Evolutionary conservation across 805 yeast species (phyloP).

Genomic region (Pichia ethanolica): DNA sequence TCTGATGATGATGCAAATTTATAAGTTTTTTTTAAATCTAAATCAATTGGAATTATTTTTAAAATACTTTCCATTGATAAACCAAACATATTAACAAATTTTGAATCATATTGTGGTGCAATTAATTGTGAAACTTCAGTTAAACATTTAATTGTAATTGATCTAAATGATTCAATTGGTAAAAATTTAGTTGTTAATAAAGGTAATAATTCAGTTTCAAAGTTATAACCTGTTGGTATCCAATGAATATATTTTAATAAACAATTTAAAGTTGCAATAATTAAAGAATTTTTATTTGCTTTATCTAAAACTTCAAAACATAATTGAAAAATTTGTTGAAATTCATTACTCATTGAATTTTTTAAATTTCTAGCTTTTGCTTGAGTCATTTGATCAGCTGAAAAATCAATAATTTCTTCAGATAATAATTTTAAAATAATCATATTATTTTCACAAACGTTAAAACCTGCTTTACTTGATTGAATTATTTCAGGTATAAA

Average conservation of each 20-base stretch:
- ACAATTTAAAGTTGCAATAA: slow-evolving; percentile 77
- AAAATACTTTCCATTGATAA: slow-evolving; percentile 64
- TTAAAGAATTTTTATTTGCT: slow-evolving; percentile 75
- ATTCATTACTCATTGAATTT: slow-evolving; percentile 79
- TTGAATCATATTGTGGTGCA: slow-evolving; percentile 46
- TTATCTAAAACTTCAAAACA: slow-evolving; percentile 92
- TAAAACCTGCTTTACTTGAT: slow-evolving; percentile 76
- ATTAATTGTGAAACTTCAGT: slow-evolving; percentile 79
- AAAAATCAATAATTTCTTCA: slow-evolving; percentile 93
- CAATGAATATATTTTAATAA: slow-evolving; percentile 83
- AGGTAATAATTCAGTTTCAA: slow-evolving; percentile 75
- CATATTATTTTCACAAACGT: slow-evolving; percentile 98
- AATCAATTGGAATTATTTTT: slow-evolving; percentile 59
- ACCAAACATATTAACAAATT: slow-evolving; percentile 63
- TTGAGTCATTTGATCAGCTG: slow-evolving; percentile 95
- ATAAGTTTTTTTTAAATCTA: slow-evolving; percentile 69
- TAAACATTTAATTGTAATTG: slow-evolving; percentile 81
- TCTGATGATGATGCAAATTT: slow-evolving; percentile 69
- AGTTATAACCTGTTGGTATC: slow-evolving; percentile 88
- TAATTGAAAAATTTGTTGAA: slow-evolving; percentile 84
- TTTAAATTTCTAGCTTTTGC: slow-evolving; percentile 84
- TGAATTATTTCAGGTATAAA: slow-evolving; percentile 89
- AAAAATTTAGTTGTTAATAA: slow-evolving; percentile 71
- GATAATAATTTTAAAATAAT: slow-evolving; percentile 77
- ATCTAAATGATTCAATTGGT: slow-evolving; percentile 70